These are phyloP conservation scores for Candida railenensis DNA, from an alignment of 805 yeast genomes.

Conservation along the genomic window DNA sequence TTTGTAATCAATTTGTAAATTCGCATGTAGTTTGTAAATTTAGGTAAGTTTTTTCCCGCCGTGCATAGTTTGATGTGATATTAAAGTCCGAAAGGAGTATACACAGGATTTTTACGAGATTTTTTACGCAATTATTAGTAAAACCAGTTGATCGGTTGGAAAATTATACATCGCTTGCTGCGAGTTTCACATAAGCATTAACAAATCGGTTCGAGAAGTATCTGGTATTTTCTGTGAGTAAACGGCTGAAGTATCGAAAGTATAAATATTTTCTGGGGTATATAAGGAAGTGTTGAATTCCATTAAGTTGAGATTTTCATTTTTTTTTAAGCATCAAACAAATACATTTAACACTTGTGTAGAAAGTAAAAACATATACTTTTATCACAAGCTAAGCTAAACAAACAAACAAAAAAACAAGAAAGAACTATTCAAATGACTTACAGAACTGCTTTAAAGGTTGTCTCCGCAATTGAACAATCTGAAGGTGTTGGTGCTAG, in stretches of 20 bases:
- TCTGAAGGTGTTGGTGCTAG: slow-evolving; percentile 88
- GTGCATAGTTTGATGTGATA: background rate
- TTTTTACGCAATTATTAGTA: background rate
- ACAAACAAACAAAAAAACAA: background rate
- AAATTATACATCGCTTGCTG: too few species aligned
- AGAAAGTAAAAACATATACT: background rate
- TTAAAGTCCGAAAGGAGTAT: background rate
- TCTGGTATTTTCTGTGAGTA: too few species aligned
- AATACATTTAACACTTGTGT: background rate
- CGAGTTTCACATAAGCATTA: too few species aligned
- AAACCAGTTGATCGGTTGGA: too few species aligned
- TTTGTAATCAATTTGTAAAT: too few species aligned
- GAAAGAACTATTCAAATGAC: slow-evolving; percentile 10
- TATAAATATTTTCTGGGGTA: background rate
- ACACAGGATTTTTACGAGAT: background rate
- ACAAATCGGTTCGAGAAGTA: too few species aligned
- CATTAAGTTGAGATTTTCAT: background rate
- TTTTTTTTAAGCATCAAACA: background rate
- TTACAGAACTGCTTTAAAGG: slow-evolving; percentile 29
- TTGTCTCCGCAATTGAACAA: slow-evolving; percentile 58
- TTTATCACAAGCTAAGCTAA: background rate
- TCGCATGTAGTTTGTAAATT: too few species aligned
- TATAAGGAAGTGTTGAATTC: background rate
- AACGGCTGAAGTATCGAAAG: too few species aligned
- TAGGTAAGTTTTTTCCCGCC: background rate